These are phyloP conservation scores for Phytophthora tubulina DNA, from an alignment of 352 stramenopile species.

Conservation along the genomic window DNA sequence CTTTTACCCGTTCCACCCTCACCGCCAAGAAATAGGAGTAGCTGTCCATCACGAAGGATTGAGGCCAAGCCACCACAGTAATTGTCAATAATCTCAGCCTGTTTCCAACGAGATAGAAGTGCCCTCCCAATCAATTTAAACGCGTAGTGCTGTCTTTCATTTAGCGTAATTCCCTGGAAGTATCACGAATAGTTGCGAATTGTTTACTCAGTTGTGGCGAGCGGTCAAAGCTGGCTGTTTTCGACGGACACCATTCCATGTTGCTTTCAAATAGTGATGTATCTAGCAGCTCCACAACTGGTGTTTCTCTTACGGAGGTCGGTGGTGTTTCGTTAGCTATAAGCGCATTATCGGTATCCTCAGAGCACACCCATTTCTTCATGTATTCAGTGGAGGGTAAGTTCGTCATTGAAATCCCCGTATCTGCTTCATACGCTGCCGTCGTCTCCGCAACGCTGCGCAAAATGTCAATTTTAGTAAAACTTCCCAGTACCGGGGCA, in stretches of 20 bases:
- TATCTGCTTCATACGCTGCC: too few species aligned
- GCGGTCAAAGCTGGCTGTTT: neutral
- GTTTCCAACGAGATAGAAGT: neutral
- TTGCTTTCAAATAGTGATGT: too few species aligned
- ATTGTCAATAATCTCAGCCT: neutral
- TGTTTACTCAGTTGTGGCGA: neutral
- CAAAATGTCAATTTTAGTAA: neutral
- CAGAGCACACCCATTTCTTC: too few species aligned
- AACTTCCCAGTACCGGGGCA: neutral
- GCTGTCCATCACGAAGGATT: neutral
- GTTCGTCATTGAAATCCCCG: too few species aligned
- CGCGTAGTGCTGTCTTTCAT: neutral
- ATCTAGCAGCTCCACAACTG: too few species aligned
- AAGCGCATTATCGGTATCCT: too few species aligned
- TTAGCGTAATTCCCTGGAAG: neutral
- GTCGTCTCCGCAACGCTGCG: too few species aligned
- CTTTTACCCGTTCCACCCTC: constrained; percentile 14
- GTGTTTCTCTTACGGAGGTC: too few species aligned
- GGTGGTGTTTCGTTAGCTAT: too few species aligned
- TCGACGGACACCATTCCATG: neutral
- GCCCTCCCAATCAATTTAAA: neutral
- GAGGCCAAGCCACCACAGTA: neutral
- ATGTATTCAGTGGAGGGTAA: too few species aligned
- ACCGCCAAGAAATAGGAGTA: constrained; percentile 4
- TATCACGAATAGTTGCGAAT: neutral